A percentile compares a stretch with the other conserved stretches of the same genome.
Conservation (phyloP, 139 green algal species). For the Monoraphidium neglectum region DNA sequence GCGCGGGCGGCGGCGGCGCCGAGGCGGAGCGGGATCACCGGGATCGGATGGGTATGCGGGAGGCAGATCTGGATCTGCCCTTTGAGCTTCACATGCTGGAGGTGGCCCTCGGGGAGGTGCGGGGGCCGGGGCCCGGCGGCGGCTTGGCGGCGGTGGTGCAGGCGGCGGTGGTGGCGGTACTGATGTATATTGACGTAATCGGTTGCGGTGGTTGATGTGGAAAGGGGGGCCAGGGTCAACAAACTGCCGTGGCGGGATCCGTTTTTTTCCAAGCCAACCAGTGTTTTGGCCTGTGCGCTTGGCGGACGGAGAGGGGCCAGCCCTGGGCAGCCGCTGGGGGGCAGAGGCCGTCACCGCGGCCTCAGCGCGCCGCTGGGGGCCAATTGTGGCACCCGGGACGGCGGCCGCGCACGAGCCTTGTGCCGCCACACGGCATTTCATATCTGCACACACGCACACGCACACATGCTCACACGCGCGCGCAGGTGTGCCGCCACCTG, state of each 20-base stretch:
- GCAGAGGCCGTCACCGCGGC: no score
- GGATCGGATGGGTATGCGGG: no score
- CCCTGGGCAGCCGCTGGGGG: no score
- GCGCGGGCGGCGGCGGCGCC: no score
- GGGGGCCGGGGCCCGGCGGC: neutral
- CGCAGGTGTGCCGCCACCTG: constrained; percentile 45
- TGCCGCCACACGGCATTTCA: no score
- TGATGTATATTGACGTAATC: neutral
- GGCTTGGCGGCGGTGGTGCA: neutral
- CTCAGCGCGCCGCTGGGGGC: no score
- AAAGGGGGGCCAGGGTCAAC: neutral
- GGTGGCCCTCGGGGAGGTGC: constrained; percentile 62
- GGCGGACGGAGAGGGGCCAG: neutral
- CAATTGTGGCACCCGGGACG: neutral
- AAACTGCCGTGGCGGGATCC: neutral
- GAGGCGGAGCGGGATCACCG: no score
- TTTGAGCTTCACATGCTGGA: constrained; percentile 81
- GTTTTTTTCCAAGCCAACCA: neutral
- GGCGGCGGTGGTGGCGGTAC: neutral
- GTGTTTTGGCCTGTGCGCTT: neutral
- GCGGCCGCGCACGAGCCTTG: neutral
- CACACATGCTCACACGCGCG: neutral
- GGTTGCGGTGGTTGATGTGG: no score
- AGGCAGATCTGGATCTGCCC: no score
- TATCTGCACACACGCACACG: neutral